Conservation (phyloP, 352 stramenopile genomes). For the Pythium oligandrum region DNA sequence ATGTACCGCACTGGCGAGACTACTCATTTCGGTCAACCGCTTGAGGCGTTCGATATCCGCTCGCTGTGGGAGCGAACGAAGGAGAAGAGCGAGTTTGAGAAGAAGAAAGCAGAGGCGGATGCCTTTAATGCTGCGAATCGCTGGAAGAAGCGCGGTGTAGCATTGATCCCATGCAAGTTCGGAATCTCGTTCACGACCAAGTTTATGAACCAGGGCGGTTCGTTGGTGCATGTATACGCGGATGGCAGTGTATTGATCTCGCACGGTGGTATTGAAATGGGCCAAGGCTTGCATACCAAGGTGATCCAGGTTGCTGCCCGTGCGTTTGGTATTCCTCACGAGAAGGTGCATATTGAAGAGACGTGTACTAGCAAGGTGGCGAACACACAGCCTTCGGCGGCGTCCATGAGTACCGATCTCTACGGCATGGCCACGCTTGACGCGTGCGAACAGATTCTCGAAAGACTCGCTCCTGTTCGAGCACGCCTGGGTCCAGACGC, state of each 20-base stretch:
- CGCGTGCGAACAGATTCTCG: slow-evolving; percentile 94
- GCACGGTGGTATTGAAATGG: slow-evolving; percentile 97
- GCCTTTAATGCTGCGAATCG: slow-evolving; percentile 90
- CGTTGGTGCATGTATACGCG: slow-evolving; percentile 94
- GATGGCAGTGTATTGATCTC: slow-evolving; percentile 95
- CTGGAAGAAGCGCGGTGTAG: slow-evolving; percentile 89
- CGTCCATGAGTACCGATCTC: slow-evolving; percentile 94
- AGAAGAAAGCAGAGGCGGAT: slow-evolving; percentile 60
- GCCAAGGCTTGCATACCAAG: slow-evolving; percentile 96
- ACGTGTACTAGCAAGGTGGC: slow-evolving; percentile 94
- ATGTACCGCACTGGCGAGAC: slow-evolving; percentile 88
- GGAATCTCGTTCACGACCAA: slow-evolving; percentile 96
- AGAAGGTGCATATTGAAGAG: slow-evolving; percentile 92
- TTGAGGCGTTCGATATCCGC: slow-evolving; percentile 91
- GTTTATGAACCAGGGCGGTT: slow-evolving; percentile 96
- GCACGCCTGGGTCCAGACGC: slow-evolving; percentile 69
- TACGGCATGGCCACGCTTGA: slow-evolving; percentile 97
- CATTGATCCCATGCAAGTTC: slow-evolving; percentile 89
- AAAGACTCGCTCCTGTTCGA: slow-evolving; percentile 81
- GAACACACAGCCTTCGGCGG: slow-evolving; percentile 92
- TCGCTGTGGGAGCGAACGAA: slow-evolving; percentile 78
- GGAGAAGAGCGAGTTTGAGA: slow-evolving; percentile 60
- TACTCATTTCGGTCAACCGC: slow-evolving; percentile 91
- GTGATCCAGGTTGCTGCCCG: slow-evolving; percentile 87
- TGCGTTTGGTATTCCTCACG: slow-evolving; percentile 90